These are phyloP conservation scores for Kazachstania africana DNA, from an alignment of 805 yeast species.

Conservation along the genomic window DNA sequence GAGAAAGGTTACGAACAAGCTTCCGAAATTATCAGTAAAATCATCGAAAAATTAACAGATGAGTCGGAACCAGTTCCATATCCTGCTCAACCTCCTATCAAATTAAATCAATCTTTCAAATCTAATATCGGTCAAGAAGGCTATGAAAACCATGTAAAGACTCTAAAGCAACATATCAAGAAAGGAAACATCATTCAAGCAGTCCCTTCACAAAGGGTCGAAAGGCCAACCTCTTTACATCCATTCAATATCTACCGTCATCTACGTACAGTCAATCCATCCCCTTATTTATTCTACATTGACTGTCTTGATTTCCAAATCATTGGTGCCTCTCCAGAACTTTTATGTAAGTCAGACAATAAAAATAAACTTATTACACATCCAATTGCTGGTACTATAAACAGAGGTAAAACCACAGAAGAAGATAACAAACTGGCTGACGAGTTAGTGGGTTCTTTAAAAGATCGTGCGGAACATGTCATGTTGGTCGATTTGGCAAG, in stretches of 20 bases:
- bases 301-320: slow-evolving; percentile 87
- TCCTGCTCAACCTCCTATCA: slow-evolving; percentile 70
- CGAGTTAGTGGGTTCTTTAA: slow-evolving; percentile 59
- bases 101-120: slow-evolving; percentile 52
- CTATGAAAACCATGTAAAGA: slow-evolving; percentile 70
- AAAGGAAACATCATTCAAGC: slow-evolving; percentile 95
- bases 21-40: slow-evolving; percentile 42
- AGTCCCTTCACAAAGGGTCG: slow-evolving; percentile 94
- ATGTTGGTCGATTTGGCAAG: slow-evolving; percentile 98
- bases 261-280: slow-evolving; percentile 89
- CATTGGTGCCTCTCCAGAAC: slow-evolving; percentile 96
- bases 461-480: slow-evolving; percentile 96
- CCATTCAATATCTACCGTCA: slow-evolving; percentile 96
- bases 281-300: slow-evolving; percentile 91
- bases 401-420: slow-evolving; percentile 78
- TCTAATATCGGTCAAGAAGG: slow-evolving; percentile 93
- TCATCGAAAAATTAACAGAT: slow-evolving; percentile 39
- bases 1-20: slow-evolving; percentile 43
- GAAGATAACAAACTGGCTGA: slow-evolving; percentile 83
- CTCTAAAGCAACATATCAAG: slow-evolving; percentile 67
- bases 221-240: slow-evolving; percentile 88
- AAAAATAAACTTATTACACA: slow-evolving; percentile 76
- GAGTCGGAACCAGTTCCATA: slow-evolving; percentile 35
- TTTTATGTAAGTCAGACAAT: slow-evolving; percentile 69
- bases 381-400: slow-evolving; percentile 96